Evolutionary conservation across 1,139 yeast genomes (phyloP), one percentile per base, ranked within the genome.

Genomic region (Yamadazyma diospyri): DNA sequence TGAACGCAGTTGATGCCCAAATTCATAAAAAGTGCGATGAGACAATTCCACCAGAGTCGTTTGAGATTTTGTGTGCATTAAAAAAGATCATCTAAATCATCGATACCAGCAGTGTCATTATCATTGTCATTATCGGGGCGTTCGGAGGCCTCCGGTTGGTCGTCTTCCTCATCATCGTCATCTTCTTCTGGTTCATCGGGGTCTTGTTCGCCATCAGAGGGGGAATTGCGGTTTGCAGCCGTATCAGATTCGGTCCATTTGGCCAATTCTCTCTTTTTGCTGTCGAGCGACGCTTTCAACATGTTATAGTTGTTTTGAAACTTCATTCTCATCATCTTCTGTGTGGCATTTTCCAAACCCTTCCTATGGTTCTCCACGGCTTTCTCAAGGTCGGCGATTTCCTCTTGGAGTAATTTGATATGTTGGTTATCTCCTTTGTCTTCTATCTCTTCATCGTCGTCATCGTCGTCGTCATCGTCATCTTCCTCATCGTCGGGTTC

Each of bases 261-360:
- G 28, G 59, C 57, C 47, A 89, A 68, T 50, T 84, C 92, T 38
- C 83, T 69, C 61, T 76, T 77, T 66, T 92, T 92, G 50, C 77
- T 72, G 37, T 88, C 96, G 40, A 89, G 69, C 43, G 94, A 96
- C 32, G 81, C 80, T 56, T 80, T 82, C 48, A 94, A 71, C 38
- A 89, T 81, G 39, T 73, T 74, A 38, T 87, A 83, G 35, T 86
- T 87, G 45, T 84, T 94, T 48, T 82, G 74, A 54, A 88, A 84
- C 61, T 97, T 81, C 60, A 83, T 85, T 54, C 82, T 80, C 77
- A 92, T 72, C 64, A 92, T 82, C 48, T 89, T 89, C 54, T 88
- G 88, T 12, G 89, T 78, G 2, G 94, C 89, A 37, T 81, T 81
- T 12, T 72, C 76, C 31, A 87, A 75, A 46, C 86, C 92, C 34